phyloP scores from a whole-genome alignment of 257 asterid genomes.

The Leptodermis oblonga region DNA sequence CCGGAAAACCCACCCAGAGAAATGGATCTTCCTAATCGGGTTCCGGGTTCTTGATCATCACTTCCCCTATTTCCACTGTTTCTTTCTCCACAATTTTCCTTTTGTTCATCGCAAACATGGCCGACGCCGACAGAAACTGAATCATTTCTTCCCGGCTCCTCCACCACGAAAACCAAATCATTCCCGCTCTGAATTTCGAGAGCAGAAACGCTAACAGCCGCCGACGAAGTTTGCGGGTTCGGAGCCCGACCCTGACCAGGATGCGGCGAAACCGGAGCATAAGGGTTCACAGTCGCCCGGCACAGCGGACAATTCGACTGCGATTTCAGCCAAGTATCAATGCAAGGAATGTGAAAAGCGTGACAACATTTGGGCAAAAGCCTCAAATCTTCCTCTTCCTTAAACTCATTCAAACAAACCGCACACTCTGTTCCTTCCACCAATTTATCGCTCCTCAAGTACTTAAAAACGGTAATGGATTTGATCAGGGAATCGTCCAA shows the following conservation, averaged over 20 bases:
- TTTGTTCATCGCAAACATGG: conserved; percentile 15
- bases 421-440: conserved; percentile 70
- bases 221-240: conserved; percentile 12
- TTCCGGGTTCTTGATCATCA: conserved; percentile 20
- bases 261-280: conserved; percentile 13
- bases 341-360: conserved; percentile 80
- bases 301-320: conserved; percentile 80
- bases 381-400: conserved; percentile 60
- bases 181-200: conserved; percentile 27
- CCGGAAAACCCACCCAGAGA: conserved; percentile 38
- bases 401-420: conserved; percentile 67
- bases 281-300: conserved; percentile 41
- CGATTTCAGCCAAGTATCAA: conserved; percentile 77
- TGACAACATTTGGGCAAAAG: conserved; percentile 80
- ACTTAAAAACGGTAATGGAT: conserved; percentile 53
- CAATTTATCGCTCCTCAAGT: conserved; percentile 39
- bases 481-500: conserved; percentile 55
- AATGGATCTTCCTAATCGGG: conserved; percentile 30
- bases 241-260: no score
- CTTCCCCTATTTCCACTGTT: background rate
- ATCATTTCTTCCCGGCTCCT: conserved; percentile 28
- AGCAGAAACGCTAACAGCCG: conserved; percentile 13
- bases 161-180: conserved; percentile 45
- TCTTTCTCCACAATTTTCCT: conserved; percentile 11
- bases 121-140: conserved; percentile 24